Percentiles rank a stretch among this genome's conserved stretches.
Conservation (phyloP, 192 early-diverging fungal species). For the Phycomyces nitens region DNA sequence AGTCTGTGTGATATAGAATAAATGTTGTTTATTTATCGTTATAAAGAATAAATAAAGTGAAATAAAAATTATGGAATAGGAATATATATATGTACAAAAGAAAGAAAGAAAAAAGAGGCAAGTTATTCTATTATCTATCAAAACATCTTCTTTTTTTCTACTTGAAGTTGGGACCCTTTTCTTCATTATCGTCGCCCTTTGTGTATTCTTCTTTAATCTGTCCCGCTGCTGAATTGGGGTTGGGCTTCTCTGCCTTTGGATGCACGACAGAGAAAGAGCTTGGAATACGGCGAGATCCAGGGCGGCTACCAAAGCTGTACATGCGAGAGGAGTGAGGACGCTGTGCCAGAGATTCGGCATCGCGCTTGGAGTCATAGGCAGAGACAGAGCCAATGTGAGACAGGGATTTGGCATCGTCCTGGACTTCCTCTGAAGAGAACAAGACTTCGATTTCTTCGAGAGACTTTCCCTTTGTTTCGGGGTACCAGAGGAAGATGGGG, state of each 20-base stretch:
- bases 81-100: too few species aligned
- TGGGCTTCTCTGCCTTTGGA: constrained; percentile 17
- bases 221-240: constrained; percentile 20
- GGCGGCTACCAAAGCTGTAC: constrained; percentile 5
- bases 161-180: constrained; percentile 30
- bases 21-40: too few species aligned
- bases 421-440: constrained; percentile 28
- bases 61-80: too few species aligned
- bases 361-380: constrained; percentile 25
- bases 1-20: too few species aligned
- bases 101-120: too few species aligned
- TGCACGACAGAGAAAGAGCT: constrained; percentile 20
- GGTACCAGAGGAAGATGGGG: constrained; percentile 64
- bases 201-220: constrained; percentile 24
- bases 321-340: constrained; percentile 19
- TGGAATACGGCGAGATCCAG: constrained; percentile 23
- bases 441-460: constrained; percentile 58
- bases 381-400: constrained; percentile 28
- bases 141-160: constrained; percentile 3
- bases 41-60: too few species aligned
- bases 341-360: constrained; percentile 25
- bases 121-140: too few species aligned
- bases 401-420: constrained; percentile 26
- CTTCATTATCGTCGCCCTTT: constrained; percentile 6
- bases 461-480: constrained; percentile 80